Percentiles rank a stretch among this genome's conserved stretches.
phyloP scores from a whole-genome alignment of 371 early-diverging fungal species.

The Vairimorpha necatrix region DNA sequence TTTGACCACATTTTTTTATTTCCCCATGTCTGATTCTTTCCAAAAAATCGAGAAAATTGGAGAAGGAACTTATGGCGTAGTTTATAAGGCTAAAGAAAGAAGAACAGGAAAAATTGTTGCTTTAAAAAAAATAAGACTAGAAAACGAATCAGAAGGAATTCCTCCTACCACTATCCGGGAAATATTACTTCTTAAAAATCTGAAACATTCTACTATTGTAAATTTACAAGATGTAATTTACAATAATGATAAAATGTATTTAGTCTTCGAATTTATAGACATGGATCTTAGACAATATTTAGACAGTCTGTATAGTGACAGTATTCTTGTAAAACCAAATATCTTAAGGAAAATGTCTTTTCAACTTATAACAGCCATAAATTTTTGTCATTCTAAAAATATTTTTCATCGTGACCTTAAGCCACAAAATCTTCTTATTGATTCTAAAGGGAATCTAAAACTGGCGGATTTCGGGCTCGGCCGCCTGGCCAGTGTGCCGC shows the following conservation, averaged over 20 bases:
- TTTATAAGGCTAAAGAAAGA: conserved; percentile 87
- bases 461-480: conserved; percentile 65
- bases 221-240: conserved; percentile 90
- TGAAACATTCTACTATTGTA: conserved; percentile 79
- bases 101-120: conserved; percentile 83
- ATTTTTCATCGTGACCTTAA: conserved; percentile 87
- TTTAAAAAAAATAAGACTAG: conserved; percentile 86
- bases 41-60: conserved; percentile 81
- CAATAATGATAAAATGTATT: conserved; percentile 84
- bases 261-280: conserved; percentile 96
- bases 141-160: conserved; percentile 88
- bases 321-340: conserved; percentile 7
- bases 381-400: conserved; percentile 90
- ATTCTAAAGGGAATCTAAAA: conserved; percentile 53
- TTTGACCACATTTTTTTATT: neutral
- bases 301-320: conserved; percentile 70
- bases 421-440: conserved; percentile 69
- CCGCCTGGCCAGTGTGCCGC: conserved; percentile 56
- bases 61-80: conserved; percentile 98
- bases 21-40: conserved; percentile 66
- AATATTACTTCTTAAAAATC: conserved; percentile 84
- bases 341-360: conserved; percentile 65
- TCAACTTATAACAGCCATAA: conserved; percentile 90
- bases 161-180: conserved; percentile 90
- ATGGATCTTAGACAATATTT: conserved; percentile 88